Evolutionary conservation across 345 rosid species (phyloP).

Genomic region (Syzygium aqueum): DNA sequence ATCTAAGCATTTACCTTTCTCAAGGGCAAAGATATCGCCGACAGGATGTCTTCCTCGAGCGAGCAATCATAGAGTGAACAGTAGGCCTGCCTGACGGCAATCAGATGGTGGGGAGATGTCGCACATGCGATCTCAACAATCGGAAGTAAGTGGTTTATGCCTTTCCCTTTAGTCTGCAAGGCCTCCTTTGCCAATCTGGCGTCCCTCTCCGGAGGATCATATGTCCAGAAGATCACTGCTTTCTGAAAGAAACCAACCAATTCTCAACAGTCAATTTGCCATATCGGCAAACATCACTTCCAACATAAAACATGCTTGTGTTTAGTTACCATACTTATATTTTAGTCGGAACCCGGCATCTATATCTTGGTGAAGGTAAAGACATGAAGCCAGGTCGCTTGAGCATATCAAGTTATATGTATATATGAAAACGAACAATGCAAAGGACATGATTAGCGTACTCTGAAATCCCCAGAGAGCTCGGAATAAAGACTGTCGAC

Average conservation of each 20-base stretch:
- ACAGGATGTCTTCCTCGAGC: constrained; percentile 67
- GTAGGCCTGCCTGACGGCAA: constrained; percentile 66
- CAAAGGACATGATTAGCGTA: constrained; percentile 1
- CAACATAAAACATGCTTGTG: not conserved
- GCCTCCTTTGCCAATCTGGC: constrained; percentile 60
- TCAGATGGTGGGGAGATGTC: constrained; percentile 61
- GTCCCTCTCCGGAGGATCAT: constrained; percentile 80
- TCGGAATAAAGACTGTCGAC: constrained; percentile 52
- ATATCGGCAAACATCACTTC: not conserved
- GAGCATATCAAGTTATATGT: not conserved
- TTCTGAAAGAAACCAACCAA: constrained; percentile 29
- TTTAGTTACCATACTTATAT: not conserved
- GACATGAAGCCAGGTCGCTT: not conserved
- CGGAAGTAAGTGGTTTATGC: constrained; percentile 35
- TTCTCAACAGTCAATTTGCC: not conserved
- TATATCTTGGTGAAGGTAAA: not conserved
- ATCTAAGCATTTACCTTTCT: constrained; percentile 43
- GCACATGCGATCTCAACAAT: constrained; percentile 79
- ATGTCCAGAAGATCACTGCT: constrained; percentile 62
- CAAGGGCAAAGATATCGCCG: constrained; percentile 31
- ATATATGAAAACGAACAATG: not conserved
- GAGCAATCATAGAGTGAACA: constrained; percentile 55
- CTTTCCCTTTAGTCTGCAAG: constrained; percentile 29
- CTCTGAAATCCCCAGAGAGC: constrained; percentile 76
- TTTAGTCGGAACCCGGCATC: not conserved